Evolutionary conservation across 2,329 filamentous ascomycete species (phyloP), one percentile per base, ranked within the genome.

Genomic region (Fusarium mundagurra): DNA sequence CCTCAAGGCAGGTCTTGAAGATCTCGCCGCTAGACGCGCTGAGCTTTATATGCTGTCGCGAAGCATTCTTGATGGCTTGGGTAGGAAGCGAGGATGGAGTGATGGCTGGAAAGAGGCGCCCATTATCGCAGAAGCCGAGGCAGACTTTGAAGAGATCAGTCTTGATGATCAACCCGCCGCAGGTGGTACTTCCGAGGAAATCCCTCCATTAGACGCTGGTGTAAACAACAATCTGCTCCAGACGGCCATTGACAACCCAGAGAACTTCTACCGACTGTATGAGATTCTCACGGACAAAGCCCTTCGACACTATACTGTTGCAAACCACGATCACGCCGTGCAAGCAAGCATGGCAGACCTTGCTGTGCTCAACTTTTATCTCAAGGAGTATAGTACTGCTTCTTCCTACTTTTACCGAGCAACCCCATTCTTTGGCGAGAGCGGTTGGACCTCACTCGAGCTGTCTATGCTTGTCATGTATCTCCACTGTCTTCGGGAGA

Each of bases 401-500:
- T 91, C 93, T 0, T 88, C 88, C 2, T 95, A 93, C 78, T 96
- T 99, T 77, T 89, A 92, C 77, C 88, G 91, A 51, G 91, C 96
- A 48, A 92, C 93, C 1, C 92, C 92, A 0, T 93, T 94, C 71
- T 98, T 96, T 76, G 92, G 92, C 0, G 90, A 92, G 64, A 91
- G 89, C 64, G 90, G 92, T 51, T 98, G 96, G 95, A 91, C 89
- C 61, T 85, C 92, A 2, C 86, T 98, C 18, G 95, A 98, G 79
- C 86, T 94, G 8, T 92, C 92, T 2, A 93, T 98, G 88, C 87
- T 98, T 11, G 90, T 94, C 73, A 92, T 98, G 87, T 96, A 98
- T 80, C 90, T 93, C 1, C 89, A 90, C 55, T 98, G 95, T 81
- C 87, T 99, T 34, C 92, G 93, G 73, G 89, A 94, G 76, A 88